Evolutionary conservation across 2,329 filamentous ascomycete genomes (phyloP), one percentile per base, ranked within the genome.

Genomic region (Ascochyta koolunga): DNA sequence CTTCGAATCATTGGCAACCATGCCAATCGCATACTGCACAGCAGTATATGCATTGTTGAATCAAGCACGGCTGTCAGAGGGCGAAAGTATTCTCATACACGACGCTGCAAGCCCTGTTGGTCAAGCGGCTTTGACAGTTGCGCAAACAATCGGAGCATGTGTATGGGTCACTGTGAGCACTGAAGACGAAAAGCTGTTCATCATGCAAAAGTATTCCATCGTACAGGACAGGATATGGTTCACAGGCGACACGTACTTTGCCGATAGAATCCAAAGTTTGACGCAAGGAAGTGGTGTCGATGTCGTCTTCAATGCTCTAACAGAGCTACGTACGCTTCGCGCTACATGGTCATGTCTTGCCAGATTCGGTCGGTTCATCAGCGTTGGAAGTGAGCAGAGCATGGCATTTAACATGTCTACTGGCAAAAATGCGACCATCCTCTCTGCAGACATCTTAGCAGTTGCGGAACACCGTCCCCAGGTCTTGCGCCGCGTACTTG

Each of bases 321-420:
- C 61, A 7, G 60, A 69, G 4, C 62, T 60, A 3, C 59, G 69
- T 19, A 19, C 58, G 4, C 48, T 71, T 13, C 56, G 56, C 2
- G 71, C 75, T 0, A 78, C 76, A 0, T 82, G 77, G 78, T 55
- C 71, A 8, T 80, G 78, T 39, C 66, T 83, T 3, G 78, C 80
- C 1, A 35, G 59, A 9, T 69, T 66, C 31, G 69, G 68, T 15
- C 52, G 60, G 7, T 56, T 67, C 18, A 44, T 67, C 15, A 49
- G 54, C 16, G 25, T 51, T 19, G 45, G 39, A 11, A 25, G 43
- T 15, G 42, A 31, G 19, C 46, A 11, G 9, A 5, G 2, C 6
- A 35, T 4, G 9, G 7, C 16, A 13, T 10, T 32, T 4, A 15
- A 27, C 22, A 19, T 62, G 18, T 7, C 52, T 9, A 54, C 60